Conservation (phyloP, 1,284 basidiomycete genomes). For the Mycena sp. region DNA sequence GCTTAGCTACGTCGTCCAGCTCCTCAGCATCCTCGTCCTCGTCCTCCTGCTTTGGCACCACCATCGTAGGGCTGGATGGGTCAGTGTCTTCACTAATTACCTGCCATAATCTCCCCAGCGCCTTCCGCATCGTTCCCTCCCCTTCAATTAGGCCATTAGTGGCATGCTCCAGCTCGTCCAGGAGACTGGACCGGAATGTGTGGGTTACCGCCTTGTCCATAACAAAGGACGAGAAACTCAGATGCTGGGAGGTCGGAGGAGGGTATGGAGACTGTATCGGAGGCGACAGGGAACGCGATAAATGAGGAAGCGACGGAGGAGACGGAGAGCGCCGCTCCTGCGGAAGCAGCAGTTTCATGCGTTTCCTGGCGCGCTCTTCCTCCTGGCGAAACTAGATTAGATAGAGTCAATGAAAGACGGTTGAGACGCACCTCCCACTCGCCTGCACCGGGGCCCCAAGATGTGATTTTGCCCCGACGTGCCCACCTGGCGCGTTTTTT, state of each 20-base stretch:
- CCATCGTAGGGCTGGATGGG: constrained; percentile 39
- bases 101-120: constrained; percentile 81
- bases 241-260: constrained; percentile 68
- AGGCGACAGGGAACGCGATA: constrained; percentile 64
- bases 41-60: constrained; percentile 76
- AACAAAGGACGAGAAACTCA: constrained; percentile 82
- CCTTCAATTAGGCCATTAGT: constrained; percentile 84
- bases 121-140: constrained; percentile 73
- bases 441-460: constrained; percentile 82
- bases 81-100: constrained; percentile 72
- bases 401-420: constrained; percentile 5
- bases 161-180: constrained; percentile 81
- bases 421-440: constrained; percentile 77
- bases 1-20: constrained; percentile 57
- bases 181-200: constrained; percentile 76
- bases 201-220: constrained; percentile 85
- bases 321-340: constrained; percentile 65
- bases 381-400: constrained; percentile 52
- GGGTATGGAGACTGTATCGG: constrained; percentile 75
- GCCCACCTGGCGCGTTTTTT: constrained; percentile 77
- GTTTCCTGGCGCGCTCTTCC: constrained; percentile 83
- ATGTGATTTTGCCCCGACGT: constrained; percentile 76
- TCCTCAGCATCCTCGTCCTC: constrained; percentile 58
- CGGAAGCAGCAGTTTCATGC: constrained; percentile 72
- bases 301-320: constrained; percentile 65